Evolutionary conservation across 129 eudicot genomes (phyloP), one percentile per base, ranked within the genome.

Genomic region (Helichrysum umbraculigerum): DNA sequence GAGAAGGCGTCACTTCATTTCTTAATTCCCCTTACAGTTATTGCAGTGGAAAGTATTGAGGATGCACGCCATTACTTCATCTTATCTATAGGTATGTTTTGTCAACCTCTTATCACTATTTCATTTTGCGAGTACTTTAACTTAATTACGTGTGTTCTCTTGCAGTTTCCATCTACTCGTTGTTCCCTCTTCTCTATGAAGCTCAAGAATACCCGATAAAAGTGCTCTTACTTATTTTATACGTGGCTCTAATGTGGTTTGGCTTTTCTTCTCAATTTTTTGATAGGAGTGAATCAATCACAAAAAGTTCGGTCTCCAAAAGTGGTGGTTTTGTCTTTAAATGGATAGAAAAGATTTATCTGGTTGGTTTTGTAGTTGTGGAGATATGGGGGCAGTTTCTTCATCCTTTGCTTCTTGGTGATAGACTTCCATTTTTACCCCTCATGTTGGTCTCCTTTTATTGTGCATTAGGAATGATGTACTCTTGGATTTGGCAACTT

Each of bases 401-500:
- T 37, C 99, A 91, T 69, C 90, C 88, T 30, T 52, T 78, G 19
- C 12, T 95, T 71, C 77, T 95, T 25, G 92, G 90, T 67, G 79
- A 80, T 41, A 84, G 78, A 42, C 83, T 91, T 78, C 96, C 98
- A 1, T 94, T 91, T 74, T 68, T 94, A 47, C 98, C 97, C 54
- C 88, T 94, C 58, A 82, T 94, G 98, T 63, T 88, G 81, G 79
- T 88, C 16, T 91, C 97, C 12, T 80, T 85, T 75, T 94, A 89
- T 61, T 91, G 98, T 83, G 93, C 87, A 17, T 67, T 94, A 3
- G 98, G 98, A 64, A 84, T 94, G 84, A 79, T 89, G 81, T 94
- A 88, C 87, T 91, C 98, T 78, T 94, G 98, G 98, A 77, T 91
- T 71, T 94, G 97, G 98, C 97, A 94, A 71, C 85, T 95, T 35